These are phyloP conservation scores for Russula sp. DNA, from an alignment of 768 basidiomycete species.

Conservation along the genomic window DNA sequence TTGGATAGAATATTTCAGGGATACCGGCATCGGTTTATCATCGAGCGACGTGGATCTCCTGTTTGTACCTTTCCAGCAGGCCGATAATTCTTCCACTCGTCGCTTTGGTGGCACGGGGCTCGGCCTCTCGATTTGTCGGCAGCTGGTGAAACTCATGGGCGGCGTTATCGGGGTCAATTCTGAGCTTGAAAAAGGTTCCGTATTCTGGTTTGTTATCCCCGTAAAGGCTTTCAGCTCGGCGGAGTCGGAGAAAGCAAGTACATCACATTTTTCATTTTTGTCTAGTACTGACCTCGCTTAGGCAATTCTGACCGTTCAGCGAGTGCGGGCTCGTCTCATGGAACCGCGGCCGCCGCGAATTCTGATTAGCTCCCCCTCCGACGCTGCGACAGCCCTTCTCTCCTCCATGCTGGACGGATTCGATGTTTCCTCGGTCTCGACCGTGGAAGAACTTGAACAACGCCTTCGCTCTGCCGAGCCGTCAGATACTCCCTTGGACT, in stretches of 20 bases:
- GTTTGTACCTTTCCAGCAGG: slow-evolving; percentile 75
- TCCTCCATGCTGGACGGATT: slow-evolving; percentile 57
- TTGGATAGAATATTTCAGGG: slow-evolving; percentile 40
- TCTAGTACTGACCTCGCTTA: slow-evolving; percentile 31
- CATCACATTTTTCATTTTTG: not conserved
- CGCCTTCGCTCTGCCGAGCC: slow-evolving; percentile 40
- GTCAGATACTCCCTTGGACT: slow-evolving; percentile 48
- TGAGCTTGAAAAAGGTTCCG: slow-evolving; percentile 59
- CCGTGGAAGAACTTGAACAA: slow-evolving; percentile 47
- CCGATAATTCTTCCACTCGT: slow-evolving; percentile 74
- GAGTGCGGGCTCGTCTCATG: slow-evolving; percentile 48
- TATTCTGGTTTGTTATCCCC: slow-evolving; percentile 73
- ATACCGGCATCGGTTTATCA: slow-evolving; percentile 70
- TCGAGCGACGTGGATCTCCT: slow-evolving; percentile 62
- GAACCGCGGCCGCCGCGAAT: slow-evolving; percentile 47
- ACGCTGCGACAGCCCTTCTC: slow-evolving; percentile 55
- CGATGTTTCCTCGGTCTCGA: slow-evolving; percentile 43
- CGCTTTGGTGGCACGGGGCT: slow-evolving; percentile 77
- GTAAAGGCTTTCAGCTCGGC: slow-evolving; percentile 54
- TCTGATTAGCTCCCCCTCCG: slow-evolving; percentile 57
- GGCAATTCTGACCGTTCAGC: slow-evolving; percentile 48
- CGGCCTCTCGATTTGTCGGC: slow-evolving; percentile 70
- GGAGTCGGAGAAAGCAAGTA: slow-evolving; percentile 54
- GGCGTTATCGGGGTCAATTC: slow-evolving; percentile 71
- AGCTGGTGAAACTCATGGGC: slow-evolving; percentile 72